Base-by-base conservation (phyloP, 805 yeast species). In the Sugiyamaella lignohabitans region DNA sequence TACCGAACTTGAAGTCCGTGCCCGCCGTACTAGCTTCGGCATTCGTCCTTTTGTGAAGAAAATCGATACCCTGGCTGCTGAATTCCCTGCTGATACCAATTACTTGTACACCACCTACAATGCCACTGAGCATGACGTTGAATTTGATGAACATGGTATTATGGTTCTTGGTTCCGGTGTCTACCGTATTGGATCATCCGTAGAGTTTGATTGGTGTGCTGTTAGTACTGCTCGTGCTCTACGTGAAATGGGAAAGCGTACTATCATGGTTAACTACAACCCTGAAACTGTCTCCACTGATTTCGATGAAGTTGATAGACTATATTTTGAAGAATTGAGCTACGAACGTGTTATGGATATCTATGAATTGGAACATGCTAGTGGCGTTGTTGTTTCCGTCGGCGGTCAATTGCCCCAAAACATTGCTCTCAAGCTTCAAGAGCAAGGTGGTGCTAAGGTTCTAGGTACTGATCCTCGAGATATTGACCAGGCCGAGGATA, bases 131-230 rank as follows among this genome's bases (percentile, higher is more conserved):
- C 82, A 81, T 55, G 98, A 91, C 67, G 82, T 91, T 42, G 76
- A 72, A 39, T 93, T 91, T 63, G 78, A 84, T 59, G 98, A 91
- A 50, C 76, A 85, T 56, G 98, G 98, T 62, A 84, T 93, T 51
- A 73, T 93, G 79, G 98, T 91, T 36, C 75, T 91, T 59, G 98
- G 98, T 46, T 88, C 97, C n/a, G 98, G 98, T 73, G 98, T 93
- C 43, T 91, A 91, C 78, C 80, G 98, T 69, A 91, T 91, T 66
- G 98, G 98, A 50, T 89, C 97, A 1, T 88, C 97, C 27, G 98
- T 91, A 46, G 98, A 93, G 72, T 91, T 91, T 61, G 98, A 91
- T 69, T 91, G 98, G 98, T 91, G 98, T 76, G 98, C 98, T 47
- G 98, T 91, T 53, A 79, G 93, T 54, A 85, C 98, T 49, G 96